phyloP scores from a whole-genome alignment of 192 early-diverging fungal species.

The Coemansia reversa region DNA sequence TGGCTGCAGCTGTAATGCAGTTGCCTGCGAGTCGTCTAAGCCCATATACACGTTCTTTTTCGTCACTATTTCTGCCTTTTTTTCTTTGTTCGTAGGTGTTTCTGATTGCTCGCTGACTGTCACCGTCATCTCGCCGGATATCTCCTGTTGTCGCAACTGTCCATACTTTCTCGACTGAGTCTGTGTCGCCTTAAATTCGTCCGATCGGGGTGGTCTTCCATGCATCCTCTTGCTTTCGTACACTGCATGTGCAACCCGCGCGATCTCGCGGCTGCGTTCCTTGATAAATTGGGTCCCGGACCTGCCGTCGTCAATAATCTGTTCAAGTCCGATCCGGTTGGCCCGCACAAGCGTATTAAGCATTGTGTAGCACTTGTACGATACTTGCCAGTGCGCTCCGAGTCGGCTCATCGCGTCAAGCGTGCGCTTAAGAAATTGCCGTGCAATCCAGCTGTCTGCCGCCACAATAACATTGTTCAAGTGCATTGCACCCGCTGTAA shows the following conservation, averaged over 20 bases:
- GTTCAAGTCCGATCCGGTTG: constrained; percentile 45
- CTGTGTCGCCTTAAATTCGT: neutral
- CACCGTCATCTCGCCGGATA: neutral
- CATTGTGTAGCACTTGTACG: constrained; percentile 55
- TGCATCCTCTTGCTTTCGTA: constrained; percentile 29
- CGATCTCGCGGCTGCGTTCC: constrained; percentile 28
- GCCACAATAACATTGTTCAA: constrained; percentile 53
- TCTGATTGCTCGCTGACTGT: neutral
- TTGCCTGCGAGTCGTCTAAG: neutral
- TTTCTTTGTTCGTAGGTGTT: neutral
- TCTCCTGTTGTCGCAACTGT: neutral
- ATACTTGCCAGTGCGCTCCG: constrained; percentile 53
- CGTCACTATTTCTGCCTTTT: neutral
- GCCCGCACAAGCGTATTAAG: constrained; percentile 46
- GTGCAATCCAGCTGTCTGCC: constrained; percentile 51
- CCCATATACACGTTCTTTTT: neutral
- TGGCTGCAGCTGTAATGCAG: neutral
- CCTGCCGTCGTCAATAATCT: constrained; percentile 28
- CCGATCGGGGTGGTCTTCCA: constrained; percentile 3
- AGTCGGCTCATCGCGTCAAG: constrained; percentile 52
- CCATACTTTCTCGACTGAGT: neutral
- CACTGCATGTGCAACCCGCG: constrained; percentile 27
- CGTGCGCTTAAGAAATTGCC: constrained; percentile 52
- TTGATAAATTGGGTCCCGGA: constrained; percentile 26
- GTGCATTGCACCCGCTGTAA: constrained; percentile 53